These are phyloP conservation scores for Chiua sp. DNA, from an alignment of 1,284 basidiomycete genomes.

Conservation along the genomic window DNA sequence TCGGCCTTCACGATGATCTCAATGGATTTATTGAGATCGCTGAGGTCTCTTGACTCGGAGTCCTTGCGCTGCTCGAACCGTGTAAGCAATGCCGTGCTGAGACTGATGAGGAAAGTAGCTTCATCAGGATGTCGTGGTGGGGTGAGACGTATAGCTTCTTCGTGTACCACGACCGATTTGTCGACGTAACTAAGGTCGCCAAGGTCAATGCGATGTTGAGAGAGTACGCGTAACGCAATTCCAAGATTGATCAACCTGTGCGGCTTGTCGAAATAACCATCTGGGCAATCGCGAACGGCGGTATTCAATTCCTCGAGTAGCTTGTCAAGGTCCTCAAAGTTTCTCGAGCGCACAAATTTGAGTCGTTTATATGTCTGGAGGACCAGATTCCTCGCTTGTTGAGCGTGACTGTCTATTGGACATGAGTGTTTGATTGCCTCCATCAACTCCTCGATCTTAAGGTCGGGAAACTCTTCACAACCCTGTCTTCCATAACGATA, in stretches of 20 bases:
- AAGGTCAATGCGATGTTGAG: too few species aligned
- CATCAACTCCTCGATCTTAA: too few species aligned
- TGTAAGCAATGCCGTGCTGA: not conserved
- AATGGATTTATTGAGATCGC: conserved; percentile 2
- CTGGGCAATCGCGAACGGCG: not conserved
- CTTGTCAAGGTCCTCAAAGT: not conserved
- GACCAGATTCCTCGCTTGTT: not conserved
- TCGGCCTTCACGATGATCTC: too few species aligned
- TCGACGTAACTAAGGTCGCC: not conserved
- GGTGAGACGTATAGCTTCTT: not conserved
- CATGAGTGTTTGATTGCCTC: not conserved
- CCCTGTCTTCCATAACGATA: not conserved
- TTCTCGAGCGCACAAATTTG: not conserved
- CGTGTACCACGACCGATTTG: conserved; percentile 1
- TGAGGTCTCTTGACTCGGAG: not conserved
- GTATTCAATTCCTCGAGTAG: not conserved
- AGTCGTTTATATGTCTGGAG: not conserved
- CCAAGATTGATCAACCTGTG: conserved; percentile 2
- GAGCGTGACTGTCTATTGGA: not conserved
- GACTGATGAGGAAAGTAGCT: not conserved
- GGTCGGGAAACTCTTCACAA: too few species aligned
- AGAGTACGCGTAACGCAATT: too few species aligned
- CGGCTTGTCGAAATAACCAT: conserved; percentile 1
- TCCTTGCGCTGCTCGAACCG: not conserved
- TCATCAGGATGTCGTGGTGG: not conserved